Conservation (phyloP, 2,329 filamentous ascomycete genomes). For the Xylariaceae sp. region DNA sequence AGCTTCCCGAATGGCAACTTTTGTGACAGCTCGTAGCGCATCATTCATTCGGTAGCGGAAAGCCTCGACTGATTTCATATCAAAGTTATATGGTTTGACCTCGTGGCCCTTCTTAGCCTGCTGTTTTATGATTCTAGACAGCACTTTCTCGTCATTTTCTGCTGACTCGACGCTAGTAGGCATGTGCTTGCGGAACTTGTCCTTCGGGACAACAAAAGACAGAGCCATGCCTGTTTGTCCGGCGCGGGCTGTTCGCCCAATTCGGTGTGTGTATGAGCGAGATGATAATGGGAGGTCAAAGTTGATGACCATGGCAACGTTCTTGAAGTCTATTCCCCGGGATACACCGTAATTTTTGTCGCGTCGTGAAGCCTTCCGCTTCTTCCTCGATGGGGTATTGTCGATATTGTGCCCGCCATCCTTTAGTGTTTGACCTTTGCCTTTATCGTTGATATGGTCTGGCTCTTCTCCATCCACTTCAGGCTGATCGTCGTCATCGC, state of each 20-base stretch:
- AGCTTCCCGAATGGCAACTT: slow-evolving; percentile 86
- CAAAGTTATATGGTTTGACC: slow-evolving; percentile 89
- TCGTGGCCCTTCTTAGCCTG: slow-evolving; percentile 79
- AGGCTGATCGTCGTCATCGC: slow-evolving; percentile 55
- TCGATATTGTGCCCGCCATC: slow-evolving; percentile 34
- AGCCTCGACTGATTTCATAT: slow-evolving; percentile 90
- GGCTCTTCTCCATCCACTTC: slow-evolving; percentile 39
- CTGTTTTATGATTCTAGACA: slow-evolving; percentile 77
- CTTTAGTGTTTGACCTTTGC: slow-evolving; percentile 45
- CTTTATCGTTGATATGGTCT: slow-evolving; percentile 45
- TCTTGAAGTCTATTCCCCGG: slow-evolving; percentile 94
- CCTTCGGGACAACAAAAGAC: slow-evolving; percentile 87
- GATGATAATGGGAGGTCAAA: slow-evolving; percentile 90
- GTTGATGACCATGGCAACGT: slow-evolving; percentile 92
- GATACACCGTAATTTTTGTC: slow-evolving; percentile 95
- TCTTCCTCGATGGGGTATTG: slow-evolving; percentile 54
- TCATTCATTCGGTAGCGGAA: slow-evolving; percentile 96
- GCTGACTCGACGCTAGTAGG: slow-evolving; percentile 76
- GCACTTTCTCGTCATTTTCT: slow-evolving; percentile 81
- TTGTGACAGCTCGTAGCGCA: slow-evolving; percentile 85
- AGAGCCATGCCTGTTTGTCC: slow-evolving; percentile 92
- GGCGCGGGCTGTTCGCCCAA: slow-evolving; percentile 89
- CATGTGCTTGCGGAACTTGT: slow-evolving; percentile 85
- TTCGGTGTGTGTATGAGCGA: slow-evolving; percentile 95
- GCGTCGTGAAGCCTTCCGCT: slow-evolving; percentile 64